A percentile compares a stretch with the other conserved stretches of the same genome.
Evolutionary conservation across 805 yeast species (phyloP).

Genomic region (Nakazawaea ambrosiae): DNA sequence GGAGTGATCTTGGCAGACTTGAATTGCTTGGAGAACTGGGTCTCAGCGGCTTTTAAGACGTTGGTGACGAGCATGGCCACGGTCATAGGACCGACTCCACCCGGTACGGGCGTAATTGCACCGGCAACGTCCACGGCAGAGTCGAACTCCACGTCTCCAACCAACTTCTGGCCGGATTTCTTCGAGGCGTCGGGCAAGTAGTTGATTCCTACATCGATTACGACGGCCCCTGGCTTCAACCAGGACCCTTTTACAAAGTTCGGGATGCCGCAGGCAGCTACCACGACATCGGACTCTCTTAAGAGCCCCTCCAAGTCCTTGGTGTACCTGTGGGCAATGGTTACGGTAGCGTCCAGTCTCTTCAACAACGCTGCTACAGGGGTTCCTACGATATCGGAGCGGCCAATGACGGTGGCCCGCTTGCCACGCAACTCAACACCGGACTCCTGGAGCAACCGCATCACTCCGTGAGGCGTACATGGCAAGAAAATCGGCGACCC

Average conservation of each 20-base stretch:
- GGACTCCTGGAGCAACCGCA: conserved; percentile 67
- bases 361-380: conserved; percentile 85
- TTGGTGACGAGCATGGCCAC: conserved; percentile 91
- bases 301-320: conserved; percentile 49
- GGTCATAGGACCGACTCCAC: conserved; percentile 99
- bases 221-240: conserved; percentile 78
- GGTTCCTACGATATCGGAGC: conserved; percentile 93
- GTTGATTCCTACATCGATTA: conserved; percentile 94
- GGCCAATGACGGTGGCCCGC: conserved; percentile 85
- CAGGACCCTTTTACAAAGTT: conserved; percentile 81
- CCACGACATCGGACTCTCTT: conserved; percentile 73
- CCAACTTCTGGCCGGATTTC: conserved; percentile 74
- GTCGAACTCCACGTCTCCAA: conserved; percentile 91
- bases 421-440: conserved; percentile 68
- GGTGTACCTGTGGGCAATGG: conserved; percentile 76
- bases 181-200: conserved; percentile 69
- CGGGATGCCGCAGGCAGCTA: conserved; percentile 89
- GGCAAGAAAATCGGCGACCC: conserved; percentile 83
- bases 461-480: conserved; percentile 93
- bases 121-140: conserved; percentile 57
- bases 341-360: conserved; percentile 80
- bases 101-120: conserved; percentile 92
- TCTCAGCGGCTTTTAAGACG: conserved; percentile 72
- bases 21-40: conserved; percentile 26
- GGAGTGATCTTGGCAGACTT: conserved; percentile 39